A percentile compares a stretch with the other conserved stretches of the same genome.
Evolutionary conservation across 2,329 filamentous ascomycete genomes (phyloP).

Genomic region (Chaetomium globosum): DNA sequence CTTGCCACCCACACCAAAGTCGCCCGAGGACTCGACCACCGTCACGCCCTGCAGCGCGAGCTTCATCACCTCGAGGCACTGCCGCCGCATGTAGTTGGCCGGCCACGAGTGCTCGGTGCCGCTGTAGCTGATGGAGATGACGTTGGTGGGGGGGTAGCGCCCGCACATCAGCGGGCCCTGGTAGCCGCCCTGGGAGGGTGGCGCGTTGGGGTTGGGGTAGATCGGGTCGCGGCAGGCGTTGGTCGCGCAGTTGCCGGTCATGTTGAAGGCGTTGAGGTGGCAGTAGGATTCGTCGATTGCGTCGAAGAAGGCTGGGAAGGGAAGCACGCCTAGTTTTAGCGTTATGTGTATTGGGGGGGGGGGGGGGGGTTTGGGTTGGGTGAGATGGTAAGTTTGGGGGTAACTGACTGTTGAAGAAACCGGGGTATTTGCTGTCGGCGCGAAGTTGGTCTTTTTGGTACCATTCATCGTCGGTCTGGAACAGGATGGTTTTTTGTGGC

Average conservation of each 20-base stretch:
- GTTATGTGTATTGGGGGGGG: neutral
- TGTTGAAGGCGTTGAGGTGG: constrained; percentile 29
- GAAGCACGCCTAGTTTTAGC: neutral
- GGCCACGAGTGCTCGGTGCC: constrained; percentile 58
- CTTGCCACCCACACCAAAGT: constrained; percentile 49
- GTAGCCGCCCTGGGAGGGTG: constrained; percentile 47
- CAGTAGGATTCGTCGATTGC: constrained; percentile 35
- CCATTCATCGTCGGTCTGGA: constrained; percentile 38
- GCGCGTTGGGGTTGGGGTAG: constrained; percentile 32
- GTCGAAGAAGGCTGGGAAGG: constrained; percentile 30
- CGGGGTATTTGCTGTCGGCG: constrained; percentile 37
- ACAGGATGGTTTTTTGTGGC: constrained; percentile 49
- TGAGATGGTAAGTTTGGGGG: neutral
- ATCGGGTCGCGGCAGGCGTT: constrained; percentile 30
- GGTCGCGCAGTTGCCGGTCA: constrained; percentile 28
- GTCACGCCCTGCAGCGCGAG: constrained; percentile 54
- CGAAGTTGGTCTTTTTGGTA: constrained; percentile 37
- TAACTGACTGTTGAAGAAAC: constrained; percentile 37
- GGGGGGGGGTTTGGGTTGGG: neutral
- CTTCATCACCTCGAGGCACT: constrained; percentile 57
- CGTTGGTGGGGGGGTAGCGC: constrained; percentile 54
- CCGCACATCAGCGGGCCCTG: constrained; percentile 47
- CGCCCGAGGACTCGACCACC: constrained; percentile 53
- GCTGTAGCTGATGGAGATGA: constrained; percentile 60
- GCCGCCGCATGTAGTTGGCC: constrained; percentile 55